Evolutionary conservation across 106 monocot species (phyloP).

Genomic region (Narthecium ossifragum): DNA sequence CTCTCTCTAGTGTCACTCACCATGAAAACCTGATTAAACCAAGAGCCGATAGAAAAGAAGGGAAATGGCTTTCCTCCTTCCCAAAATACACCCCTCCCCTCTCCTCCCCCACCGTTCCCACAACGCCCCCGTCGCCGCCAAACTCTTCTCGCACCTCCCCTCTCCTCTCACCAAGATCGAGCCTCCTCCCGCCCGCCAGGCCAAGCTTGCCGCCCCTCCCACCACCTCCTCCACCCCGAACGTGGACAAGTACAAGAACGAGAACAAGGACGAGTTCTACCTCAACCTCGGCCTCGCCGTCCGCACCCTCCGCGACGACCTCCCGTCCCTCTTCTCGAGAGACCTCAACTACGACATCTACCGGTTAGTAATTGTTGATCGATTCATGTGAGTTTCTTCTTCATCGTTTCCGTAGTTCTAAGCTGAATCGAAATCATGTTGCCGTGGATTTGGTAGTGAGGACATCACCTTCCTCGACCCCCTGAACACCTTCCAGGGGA

Average conservation of each 20-base stretch:
- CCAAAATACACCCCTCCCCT: slow-evolving; percentile 23
- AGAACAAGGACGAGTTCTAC: slow-evolving; percentile 60
- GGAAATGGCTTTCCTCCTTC: slow-evolving; percentile 46
- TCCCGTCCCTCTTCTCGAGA: slow-evolving; percentile 61
- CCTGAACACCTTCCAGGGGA: slow-evolving; percentile 72
- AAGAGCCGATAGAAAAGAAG: too few relatives aligned
- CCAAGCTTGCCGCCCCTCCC: background rate
- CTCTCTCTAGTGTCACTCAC: too few relatives aligned
- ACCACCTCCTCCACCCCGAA: background rate
- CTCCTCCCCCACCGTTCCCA: slow-evolving; percentile 7
- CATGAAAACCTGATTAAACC: too few relatives aligned
- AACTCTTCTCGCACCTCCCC: too few relatives aligned
- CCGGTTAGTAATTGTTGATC: slow-evolving; percentile 31
- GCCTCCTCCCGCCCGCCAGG: slow-evolving; percentile 9
- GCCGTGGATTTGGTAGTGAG: slow-evolving; percentile 32
- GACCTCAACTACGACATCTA: slow-evolving; percentile 90
- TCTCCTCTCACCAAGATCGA: slow-evolving; percentile 17
- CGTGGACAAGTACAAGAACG: too few relatives aligned
- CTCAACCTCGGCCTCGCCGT: slow-evolving; percentile 86
- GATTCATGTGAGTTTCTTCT: background rate
- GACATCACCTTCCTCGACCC: slow-evolving; percentile 83
- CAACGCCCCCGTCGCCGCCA: background rate
- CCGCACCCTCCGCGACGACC: slow-evolving; percentile 79
- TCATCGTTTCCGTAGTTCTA: too few relatives aligned
- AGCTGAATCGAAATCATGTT: background rate